Evolutionary conservation across 768 basidiomycete species (phyloP), one percentile per base, ranked within the genome.

Genomic region (Amanita pallidorosea): DNA sequence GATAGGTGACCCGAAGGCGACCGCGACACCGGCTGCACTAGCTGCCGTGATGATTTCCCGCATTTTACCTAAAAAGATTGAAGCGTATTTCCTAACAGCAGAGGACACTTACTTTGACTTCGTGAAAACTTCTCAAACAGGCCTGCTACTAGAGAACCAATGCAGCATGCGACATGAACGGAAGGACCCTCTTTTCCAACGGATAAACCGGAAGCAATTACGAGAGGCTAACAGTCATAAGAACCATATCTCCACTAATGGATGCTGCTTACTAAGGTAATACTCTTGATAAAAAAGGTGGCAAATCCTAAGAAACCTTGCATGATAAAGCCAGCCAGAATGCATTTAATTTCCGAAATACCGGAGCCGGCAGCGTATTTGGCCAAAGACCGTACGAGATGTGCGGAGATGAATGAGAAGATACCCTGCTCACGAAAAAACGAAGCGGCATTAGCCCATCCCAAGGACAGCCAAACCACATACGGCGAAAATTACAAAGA

Each of bases 141-240:
- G 41, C 88, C 77, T 3, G 90, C 93, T n/a, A 98, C 83, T 33
- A 95, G 74, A 54, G 80, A 84, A 1, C 96, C 96, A 54, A 96
- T 81, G 60, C 92, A 89, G 61, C 91, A 95, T 3, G 96, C 96
- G 42, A 97, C 88, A 62, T 99, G 96, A 1, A 99, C 96, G 2
- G 92, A 95, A 0, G 96, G 96, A 0, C 96, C 96, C 68, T 99
- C 96, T 66, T 98, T 99, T 5, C 96, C 96, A 18, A 98, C 92
- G 4, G 93, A 94, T 45, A 98, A 69, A 1, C 96, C 96, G 22
- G 95, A 98, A 5, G 93, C 95, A 57, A 99, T 98, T 35, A 95
- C 88, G 29, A 99, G 72, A 23, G 96, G 96, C 95, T 99, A 56
- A 18, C 25, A 33, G 61, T 41, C 56, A 58, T 45, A 47, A 37